A percentile compares a stretch with the other conserved stretches of the same genome.
Evolutionary conservation across 1,139 yeast genomes (phyloP).

Genomic region (Geotrichum klebahnii): DNA sequence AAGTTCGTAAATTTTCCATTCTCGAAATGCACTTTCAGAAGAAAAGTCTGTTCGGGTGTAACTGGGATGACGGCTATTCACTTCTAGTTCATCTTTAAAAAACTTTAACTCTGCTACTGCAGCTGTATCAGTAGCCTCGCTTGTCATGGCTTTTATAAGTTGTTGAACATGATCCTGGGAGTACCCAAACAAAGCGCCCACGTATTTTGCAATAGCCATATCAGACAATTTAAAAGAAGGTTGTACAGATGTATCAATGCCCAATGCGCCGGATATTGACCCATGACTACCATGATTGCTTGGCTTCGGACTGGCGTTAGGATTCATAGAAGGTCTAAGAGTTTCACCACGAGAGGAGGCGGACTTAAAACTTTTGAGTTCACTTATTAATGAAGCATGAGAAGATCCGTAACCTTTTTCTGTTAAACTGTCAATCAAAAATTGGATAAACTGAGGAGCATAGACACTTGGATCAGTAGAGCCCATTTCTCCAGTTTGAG

Average conservation of each 20-base stretch:
- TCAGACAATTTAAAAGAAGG: slow-evolving; percentile 34
- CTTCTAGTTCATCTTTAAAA: slow-evolving; percentile 42
- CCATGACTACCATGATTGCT: slow-evolving; percentile 11
- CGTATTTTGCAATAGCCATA: slow-evolving; percentile 31
- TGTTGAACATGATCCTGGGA: slow-evolving; percentile 32
- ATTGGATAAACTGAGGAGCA: slow-evolving; percentile 53
- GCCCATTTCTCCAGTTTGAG: slow-evolving; percentile 26
- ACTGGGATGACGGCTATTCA: slow-evolving; percentile 44
- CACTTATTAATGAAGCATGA: slow-evolving; percentile 31
- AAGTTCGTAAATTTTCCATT: slow-evolving; percentile 53
- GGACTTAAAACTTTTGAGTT: slow-evolving; percentile 34
- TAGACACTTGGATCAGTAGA: slow-evolving; percentile 47
- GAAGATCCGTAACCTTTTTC: slow-evolving; percentile 35
- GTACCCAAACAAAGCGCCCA: slow-evolving; percentile 28
- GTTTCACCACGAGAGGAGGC: slow-evolving; percentile 20
- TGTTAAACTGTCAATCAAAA: slow-evolving; percentile 49
- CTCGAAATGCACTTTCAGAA: slow-evolving; percentile 42
- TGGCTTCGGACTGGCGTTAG: background rate
- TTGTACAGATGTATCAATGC: slow-evolving; percentile 10
- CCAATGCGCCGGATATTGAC: slow-evolving; percentile 6
- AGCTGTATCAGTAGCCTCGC: slow-evolving; percentile 44
- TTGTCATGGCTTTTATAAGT: slow-evolving; percentile 36
- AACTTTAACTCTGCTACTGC: slow-evolving; percentile 48
- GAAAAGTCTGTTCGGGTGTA: slow-evolving; percentile 45
- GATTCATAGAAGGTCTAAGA: slow-evolving; percentile 10